Base-by-base conservation (phyloP, 208 protist genomes). In the Tetramitus jugosus region DNA sequence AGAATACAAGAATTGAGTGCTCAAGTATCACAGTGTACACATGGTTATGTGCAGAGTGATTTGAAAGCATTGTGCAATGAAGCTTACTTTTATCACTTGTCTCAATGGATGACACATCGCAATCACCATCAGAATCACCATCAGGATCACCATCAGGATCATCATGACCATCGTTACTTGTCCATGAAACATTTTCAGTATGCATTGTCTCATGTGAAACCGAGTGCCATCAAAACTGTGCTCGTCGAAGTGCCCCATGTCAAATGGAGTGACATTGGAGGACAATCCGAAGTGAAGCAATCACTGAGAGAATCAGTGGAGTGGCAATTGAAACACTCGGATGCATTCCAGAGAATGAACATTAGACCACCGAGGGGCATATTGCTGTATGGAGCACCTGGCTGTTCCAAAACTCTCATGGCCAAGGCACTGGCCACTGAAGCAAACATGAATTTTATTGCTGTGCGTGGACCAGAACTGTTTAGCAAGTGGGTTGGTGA, bases 401-500 rank as follows among this genome's bases (percentile, higher is more conserved):
- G 94, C 39, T 96, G 92, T 83, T 87, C 80, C 8, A 97, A 97
- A 82, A 97, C 94, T 17, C 76, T 96, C 26, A 74, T 95, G 35
- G 94, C 91, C 0, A 91, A 94, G 75, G 94, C 94, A 14, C 72
- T 97, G 10, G 94, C 94, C 29, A 90, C 81, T 14, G 89, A 94
- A 75, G 75, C 78, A 8, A 78, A 79, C 20, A 23, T 90, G 17
- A 95, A 95, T 77, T 97, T 98, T 72, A 79, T 98, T 35, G 84
- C 93, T 14, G 88, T 98, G 33, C 95, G 96, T 82, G 87, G 89
- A 13, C 89, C 89, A 0, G 90, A 94, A 83, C 60, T 97, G 31
- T 92, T 96, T 56, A 87, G 77, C 26, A 97, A 97, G 81, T 98
- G 88, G 84, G 95, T 98, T 1, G 95, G 95, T 40, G 94, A 98